Evolutionary conservation across 2,329 filamentous ascomycete genomes (phyloP), one percentile per base, ranked within the genome.

Genomic region (Monosporascus sp.): DNA sequence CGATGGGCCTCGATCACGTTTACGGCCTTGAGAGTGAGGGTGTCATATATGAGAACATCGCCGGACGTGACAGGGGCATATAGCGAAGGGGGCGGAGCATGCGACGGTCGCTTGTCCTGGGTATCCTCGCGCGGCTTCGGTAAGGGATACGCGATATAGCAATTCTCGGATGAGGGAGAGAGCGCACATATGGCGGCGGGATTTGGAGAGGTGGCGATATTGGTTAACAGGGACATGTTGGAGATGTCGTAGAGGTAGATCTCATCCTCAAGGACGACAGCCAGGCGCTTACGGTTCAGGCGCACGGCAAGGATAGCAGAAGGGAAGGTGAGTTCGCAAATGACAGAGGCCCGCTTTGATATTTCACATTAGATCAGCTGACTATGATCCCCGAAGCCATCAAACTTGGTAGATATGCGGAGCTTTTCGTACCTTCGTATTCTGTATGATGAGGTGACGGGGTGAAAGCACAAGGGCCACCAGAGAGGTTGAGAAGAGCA

Each of bases 181-280:
- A 99, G 81, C 4, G 92, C 89, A 72, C 91, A 96, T 55, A 97
- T 94, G 36, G 90, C 91, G 58, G 84, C 85, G 1, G 92, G 90
- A 65, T 99, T 99, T 6, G 94, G 90, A 3, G 93, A 97, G 6
- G 93, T 97, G 54, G 91, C 85, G 59, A 97, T 96, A 6, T 90
- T 96, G 70, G 91, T 88, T 41, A 97, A 79, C 54, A 97, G 83
- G 64, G 89, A 93, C 93, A 99, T 97, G 68, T 97, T 97, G 72
- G 92, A 91, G 60, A 99, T 97, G 70, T 99, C 94, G 75, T 99
- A 99, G 48, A 99, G 81, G 72, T 97, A 99, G 57, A 97, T 96
- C 68, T 96, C 89, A 63, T 96, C 91, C 69, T 99, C 94, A 52
- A 97, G 80, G 15, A 97, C 86, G 34, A 99, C 92, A 14, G 94